phyloP scores from a whole-genome alignment of 305 asterid species.

The Solanum hybrid region DNA sequence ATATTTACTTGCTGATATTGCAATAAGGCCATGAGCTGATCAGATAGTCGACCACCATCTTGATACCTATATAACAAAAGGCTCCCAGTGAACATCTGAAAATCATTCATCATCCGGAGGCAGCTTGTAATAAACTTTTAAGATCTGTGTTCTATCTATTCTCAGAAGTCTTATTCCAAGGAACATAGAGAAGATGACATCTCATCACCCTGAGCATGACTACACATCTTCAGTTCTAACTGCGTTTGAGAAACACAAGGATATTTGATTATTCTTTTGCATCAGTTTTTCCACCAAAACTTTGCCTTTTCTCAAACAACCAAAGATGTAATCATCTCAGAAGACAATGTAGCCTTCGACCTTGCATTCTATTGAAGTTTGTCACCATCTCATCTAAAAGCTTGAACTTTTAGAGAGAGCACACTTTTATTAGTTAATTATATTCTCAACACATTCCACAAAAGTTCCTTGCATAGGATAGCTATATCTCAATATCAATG shows the following conservation, averaged over 20 bases:
- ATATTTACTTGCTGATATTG: slow-evolving; percentile 95
- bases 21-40: slow-evolving; percentile 96
- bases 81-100: neutral
- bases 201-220: neutral
- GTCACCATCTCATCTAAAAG: neutral
- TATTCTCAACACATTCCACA: neutral
- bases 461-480: neutral
- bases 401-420: neutral
- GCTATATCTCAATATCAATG: neutral
- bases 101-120: neutral
- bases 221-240: neutral
- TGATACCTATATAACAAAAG: slow-evolving; percentile 49
- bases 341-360: neutral
- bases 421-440: neutral
- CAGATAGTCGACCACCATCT: slow-evolving; percentile 86
- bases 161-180: neutral
- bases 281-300: neutral
- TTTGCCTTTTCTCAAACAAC: neutral
- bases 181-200: neutral
- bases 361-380: neutral
- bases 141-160: neutral
- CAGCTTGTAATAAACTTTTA: neutral
- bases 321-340: neutral
- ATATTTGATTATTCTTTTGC: neutral
- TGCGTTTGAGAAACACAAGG: neutral